phyloP scores from a whole-genome alignment of 768 basidiomycete genomes.

The Hemileccinum impolitum region DNA sequence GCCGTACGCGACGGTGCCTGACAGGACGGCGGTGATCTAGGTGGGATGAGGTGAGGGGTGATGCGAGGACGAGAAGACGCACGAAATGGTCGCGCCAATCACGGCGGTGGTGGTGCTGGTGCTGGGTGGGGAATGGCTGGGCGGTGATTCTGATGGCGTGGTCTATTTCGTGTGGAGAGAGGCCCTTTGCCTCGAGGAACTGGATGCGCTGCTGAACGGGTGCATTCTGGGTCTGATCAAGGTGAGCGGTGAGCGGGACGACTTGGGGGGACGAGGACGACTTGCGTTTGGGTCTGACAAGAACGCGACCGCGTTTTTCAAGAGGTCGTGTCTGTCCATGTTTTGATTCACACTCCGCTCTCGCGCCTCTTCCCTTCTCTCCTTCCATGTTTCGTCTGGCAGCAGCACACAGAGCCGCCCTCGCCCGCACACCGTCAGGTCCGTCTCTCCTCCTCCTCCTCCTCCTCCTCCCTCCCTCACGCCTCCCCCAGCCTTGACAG shows the following conservation, averaged over 20 bases:
- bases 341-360: slow-evolving; percentile 29
- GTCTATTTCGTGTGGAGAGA: slow-evolving; percentile 82
- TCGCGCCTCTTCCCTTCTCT: neutral
- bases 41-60: slow-evolving; percentile 17
- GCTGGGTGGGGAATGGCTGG: slow-evolving; percentile 25
- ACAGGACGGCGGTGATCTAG: slow-evolving; percentile 90
- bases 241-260: slow-evolving; percentile 3
- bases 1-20: slow-evolving; percentile 81
- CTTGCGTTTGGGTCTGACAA: slow-evolving; percentile 79
- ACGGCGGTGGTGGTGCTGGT: slow-evolving; percentile 53
- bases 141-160: slow-evolving; percentile 69
- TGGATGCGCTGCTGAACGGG: slow-evolving; percentile 81
- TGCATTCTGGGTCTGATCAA: slow-evolving; percentile 65
- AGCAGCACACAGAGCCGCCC: slow-evolving; percentile 18
- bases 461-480: neutral
- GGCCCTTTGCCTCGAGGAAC: slow-evolving; percentile 94
- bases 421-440: neutral
- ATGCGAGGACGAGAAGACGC: slow-evolving; percentile 28
- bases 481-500: neutral
- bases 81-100: slow-evolving; percentile 99
- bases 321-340: slow-evolving; percentile 65
- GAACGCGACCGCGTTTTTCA: slow-evolving; percentile 82
- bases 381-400: slow-evolving; percentile 31
- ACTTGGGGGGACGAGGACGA: neutral
- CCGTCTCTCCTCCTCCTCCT: too few relatives aligned